Conservation (phyloP, 768 basidiomycete genomes). For the Auriscalpium orientale region DNA sequence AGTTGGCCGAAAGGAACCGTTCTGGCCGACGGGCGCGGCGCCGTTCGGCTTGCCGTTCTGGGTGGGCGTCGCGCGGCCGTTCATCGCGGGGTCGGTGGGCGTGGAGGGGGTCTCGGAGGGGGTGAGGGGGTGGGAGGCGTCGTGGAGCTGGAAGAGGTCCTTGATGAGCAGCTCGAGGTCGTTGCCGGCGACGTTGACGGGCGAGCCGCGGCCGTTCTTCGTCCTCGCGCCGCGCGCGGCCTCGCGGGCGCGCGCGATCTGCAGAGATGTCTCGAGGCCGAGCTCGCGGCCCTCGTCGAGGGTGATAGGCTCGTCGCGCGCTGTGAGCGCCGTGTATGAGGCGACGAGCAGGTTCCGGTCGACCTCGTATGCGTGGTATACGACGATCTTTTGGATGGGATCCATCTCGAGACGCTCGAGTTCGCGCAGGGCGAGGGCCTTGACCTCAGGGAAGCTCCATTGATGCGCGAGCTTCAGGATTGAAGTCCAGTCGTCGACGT, state of each 20-base stretch:
- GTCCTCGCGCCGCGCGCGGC: constrained; percentile 3
- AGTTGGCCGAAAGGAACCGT: constrained; percentile 4
- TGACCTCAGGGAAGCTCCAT: constrained; percentile 51
- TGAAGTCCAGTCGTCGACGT: constrained; percentile 40
- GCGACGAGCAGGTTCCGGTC: constrained; percentile 41
- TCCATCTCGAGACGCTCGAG: constrained; percentile 36
- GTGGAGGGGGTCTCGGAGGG: constrained; percentile 3
- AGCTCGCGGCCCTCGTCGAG: constrained; percentile 47
- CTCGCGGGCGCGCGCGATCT: constrained; percentile 48
- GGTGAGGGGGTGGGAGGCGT: neutral
- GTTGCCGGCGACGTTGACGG: neutral
- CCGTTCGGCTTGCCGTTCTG: constrained; percentile 3
- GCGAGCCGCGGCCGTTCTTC: neutral
- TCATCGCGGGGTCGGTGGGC: constrained; percentile 4
- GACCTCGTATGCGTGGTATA: constrained; percentile 48
- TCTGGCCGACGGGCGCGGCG: constrained; percentile 1
- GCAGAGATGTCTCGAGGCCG: constrained; percentile 48
- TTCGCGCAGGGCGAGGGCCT: constrained; percentile 43
- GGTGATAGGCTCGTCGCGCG: constrained; percentile 40
- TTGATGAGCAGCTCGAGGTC: constrained; percentile 11
- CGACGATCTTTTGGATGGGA: constrained; percentile 43
- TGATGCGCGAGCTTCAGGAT: constrained; percentile 46
- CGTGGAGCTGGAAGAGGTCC: constrained; percentile 8
- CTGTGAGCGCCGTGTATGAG: constrained; percentile 45
- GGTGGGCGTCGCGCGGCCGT: constrained; percentile 9